Percentiles rank a stretch among this genome's conserved stretches.
Evolutionary conservation across 2,329 filamentous ascomycete species (phyloP).

Genomic region (Hymenoscyphus albidus): DNA sequence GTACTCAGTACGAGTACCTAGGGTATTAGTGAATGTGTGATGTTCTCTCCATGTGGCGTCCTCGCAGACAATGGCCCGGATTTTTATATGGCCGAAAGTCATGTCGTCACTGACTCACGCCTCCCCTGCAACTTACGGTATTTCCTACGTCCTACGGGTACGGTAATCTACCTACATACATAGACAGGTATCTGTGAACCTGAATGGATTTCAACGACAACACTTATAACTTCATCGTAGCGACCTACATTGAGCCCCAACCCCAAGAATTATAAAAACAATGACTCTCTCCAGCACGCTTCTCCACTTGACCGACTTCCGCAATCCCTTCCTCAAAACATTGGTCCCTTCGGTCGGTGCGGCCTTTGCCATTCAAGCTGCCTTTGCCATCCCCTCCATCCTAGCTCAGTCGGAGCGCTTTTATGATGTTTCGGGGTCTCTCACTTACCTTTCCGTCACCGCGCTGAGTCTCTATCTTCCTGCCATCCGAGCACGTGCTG

Average conservation of each 20-base stretch:
- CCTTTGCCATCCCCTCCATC: constrained; percentile 60
- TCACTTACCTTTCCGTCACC: constrained; percentile 63
- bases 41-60: no score
- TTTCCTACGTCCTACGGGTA: no score
- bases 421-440: constrained; percentile 64
- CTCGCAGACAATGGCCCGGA: neutral
- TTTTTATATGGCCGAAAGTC: neutral
- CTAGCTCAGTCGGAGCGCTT: constrained; percentile 58
- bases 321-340: constrained; percentile 58
- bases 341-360: constrained; percentile 58
- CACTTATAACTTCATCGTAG: no score
- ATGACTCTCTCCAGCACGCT: constrained; percentile 42
- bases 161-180: no score
- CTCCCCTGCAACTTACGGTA: neutral
- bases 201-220: no score
- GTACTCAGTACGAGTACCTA: no score
- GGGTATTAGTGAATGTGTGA: no score
- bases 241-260: no score
- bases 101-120: neutral
- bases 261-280: neutral
- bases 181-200: no score
- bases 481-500: constrained; percentile 50
- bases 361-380: constrained; percentile 60
- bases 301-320: constrained; percentile 58
- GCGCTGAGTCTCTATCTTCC: constrained; percentile 60